phyloP scores from a whole-genome alignment of 2,329 filamentous ascomycete species.

The Elsinoe perseae region DNA sequence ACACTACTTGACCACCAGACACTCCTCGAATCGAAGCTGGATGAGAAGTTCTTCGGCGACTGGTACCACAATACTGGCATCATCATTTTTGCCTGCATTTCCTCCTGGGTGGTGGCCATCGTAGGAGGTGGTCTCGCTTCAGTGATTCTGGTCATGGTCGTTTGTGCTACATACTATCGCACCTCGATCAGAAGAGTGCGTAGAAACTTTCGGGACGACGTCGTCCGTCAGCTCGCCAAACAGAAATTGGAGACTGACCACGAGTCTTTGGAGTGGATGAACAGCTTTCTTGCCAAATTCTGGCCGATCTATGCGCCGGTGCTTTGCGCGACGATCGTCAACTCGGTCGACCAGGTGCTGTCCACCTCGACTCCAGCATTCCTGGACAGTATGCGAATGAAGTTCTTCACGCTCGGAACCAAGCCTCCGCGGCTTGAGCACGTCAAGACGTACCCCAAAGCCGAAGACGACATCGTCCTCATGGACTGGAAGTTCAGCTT shows the following conservation, averaged over 20 bases:
- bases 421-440: slow-evolving; percentile 96
- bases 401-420: slow-evolving; percentile 85
- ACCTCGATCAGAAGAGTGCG: slow-evolving; percentile 90
- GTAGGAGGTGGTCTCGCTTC: slow-evolving; percentile 87
- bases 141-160: slow-evolving; percentile 87
- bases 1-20: slow-evolving; percentile 76
- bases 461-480: slow-evolving; percentile 86
- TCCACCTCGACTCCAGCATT: slow-evolving; percentile 88
- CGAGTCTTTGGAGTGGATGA: slow-evolving; percentile 97
- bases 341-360: slow-evolving; percentile 89
- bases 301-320: slow-evolving; percentile 98
- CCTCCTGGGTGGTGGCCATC: slow-evolving; percentile 82
- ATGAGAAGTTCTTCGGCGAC: slow-evolving; percentile 89
- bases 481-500: slow-evolving; percentile 99
- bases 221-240: slow-evolving; percentile 81
- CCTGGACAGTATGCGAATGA: slow-evolving; percentile 86
- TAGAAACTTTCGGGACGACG: slow-evolving; percentile 91
- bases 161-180: slow-evolving; percentile 90
- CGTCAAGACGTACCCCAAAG: slow-evolving; percentile 95
- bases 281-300: slow-evolving; percentile 96
- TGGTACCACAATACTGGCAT: slow-evolving; percentile 98
- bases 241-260: slow-evolving; percentile 80
- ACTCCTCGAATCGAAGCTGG: slow-evolving; percentile 71
- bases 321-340: slow-evolving; percentile 83
- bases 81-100: slow-evolving; percentile 84